phyloP scores from a whole-genome alignment of 106 monocot genomes.

The Acorus gramineus region DNA sequence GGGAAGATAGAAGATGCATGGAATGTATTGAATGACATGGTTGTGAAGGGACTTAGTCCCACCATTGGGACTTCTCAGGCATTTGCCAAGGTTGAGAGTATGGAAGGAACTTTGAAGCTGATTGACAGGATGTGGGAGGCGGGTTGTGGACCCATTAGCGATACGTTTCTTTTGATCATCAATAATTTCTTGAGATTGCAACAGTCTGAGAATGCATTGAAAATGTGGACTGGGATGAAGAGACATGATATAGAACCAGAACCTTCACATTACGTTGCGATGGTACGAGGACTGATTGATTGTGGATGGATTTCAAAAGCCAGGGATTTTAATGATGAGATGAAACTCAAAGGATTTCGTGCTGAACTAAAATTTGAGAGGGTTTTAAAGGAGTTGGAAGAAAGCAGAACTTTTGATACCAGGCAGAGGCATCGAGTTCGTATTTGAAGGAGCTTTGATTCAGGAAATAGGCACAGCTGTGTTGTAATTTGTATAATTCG shows the following conservation, averaged over 20 bases:
- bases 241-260: constrained; percentile 29
- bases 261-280: constrained; percentile 33
- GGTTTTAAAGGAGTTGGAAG: constrained; percentile 15
- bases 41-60: constrained; percentile 33
- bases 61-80: constrained; percentile 62
- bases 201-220: constrained; percentile 53
- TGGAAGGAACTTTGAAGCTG: constrained; percentile 37
- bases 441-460: too few relatives aligned
- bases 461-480: too few relatives aligned
- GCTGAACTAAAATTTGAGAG: constrained; percentile 58
- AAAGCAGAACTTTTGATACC: too few relatives aligned
- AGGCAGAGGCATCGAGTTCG: too few relatives aligned
- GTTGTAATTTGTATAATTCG: too few relatives aligned
- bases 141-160: constrained; percentile 32
- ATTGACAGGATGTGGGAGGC: constrained; percentile 50
- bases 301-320: constrained; percentile 68
- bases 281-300: constrained; percentile 49
- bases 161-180: constrained; percentile 49
- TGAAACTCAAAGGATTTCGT: constrained; percentile 59
- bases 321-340: constrained; percentile 57
- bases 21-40: constrained; percentile 49
- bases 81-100: constrained; percentile 40
- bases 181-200: constrained; percentile 46
- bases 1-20: constrained; percentile 58
- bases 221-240: constrained; percentile 63